Evolutionary conservation across 495 filamentous ascomycete species (phyloP).

Genomic region (Penicillium canariense): DNA sequence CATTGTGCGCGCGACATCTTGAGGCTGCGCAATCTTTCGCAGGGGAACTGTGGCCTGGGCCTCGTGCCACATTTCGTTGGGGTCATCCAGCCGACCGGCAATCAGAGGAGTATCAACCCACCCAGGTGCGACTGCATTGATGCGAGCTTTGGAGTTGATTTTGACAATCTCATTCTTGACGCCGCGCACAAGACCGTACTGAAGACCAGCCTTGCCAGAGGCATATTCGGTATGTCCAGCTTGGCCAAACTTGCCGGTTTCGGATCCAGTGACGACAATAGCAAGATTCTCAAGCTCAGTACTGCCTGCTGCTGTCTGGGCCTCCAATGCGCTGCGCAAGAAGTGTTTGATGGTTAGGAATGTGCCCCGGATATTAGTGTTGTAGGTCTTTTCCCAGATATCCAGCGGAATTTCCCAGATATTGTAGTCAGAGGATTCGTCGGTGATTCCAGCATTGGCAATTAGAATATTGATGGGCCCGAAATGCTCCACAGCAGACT

Average conservation of each 20-base stretch:
- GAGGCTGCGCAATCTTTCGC: conserved; percentile 23
- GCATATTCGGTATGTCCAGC: conserved; percentile 42
- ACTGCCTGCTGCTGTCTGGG: conserved; percentile 28
- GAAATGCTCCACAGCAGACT: conserved; percentile 41
- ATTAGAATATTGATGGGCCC: conserved; percentile 54
- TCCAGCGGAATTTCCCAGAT: conserved; percentile 55
- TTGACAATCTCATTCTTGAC: conserved; percentile 56
- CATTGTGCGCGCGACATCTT: conserved; percentile 51
- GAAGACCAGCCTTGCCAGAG: conserved; percentile 51
- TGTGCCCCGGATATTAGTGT: conserved; percentile 49
- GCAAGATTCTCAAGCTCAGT: conserved; percentile 49
- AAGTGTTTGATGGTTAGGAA: conserved; percentile 60
- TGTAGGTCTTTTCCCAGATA: conserved; percentile 52
- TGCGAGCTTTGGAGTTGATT: conserved; percentile 49
- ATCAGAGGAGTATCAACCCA: neutral
- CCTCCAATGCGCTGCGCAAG: conserved; percentile 37
- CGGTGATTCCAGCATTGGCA: conserved; percentile 51
- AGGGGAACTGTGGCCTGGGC: conserved; percentile 37
- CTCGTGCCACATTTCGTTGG: conserved; percentile 1
- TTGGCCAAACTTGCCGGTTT: conserved; percentile 29
- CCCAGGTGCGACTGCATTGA: conserved; percentile 55
- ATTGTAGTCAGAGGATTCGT: conserved; percentile 40
- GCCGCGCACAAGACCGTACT: conserved; percentile 51
- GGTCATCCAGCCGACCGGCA: conserved; percentile 1
- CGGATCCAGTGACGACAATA: conserved; percentile 55